A percentile compares a stretch with the other conserved stretches of the same genome.
phyloP scores from a whole-genome alignment of 805 yeast genomes.

The Brettanomyces anomalus region DNA sequence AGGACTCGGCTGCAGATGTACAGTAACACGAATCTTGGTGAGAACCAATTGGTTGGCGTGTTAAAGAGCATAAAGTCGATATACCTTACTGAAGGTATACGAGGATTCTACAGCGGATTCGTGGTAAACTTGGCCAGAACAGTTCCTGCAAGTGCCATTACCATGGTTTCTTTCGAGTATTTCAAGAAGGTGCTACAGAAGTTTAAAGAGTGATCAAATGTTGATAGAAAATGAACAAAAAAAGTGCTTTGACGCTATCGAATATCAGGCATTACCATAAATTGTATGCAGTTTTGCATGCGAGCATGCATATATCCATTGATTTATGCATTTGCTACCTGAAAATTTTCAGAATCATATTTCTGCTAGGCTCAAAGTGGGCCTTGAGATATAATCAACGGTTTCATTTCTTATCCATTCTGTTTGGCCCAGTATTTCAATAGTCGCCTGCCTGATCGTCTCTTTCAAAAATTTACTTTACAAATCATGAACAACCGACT shows the following conservation, averaged over 20 bases:
- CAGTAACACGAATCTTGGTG: slow-evolving; percentile 15
- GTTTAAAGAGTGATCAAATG: slow-evolving; percentile 2
- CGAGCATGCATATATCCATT: no score
- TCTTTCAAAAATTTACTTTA: no score
- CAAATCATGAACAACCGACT: no score
- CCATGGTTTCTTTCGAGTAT: slow-evolving; percentile 85
- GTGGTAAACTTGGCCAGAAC: slow-evolving; percentile 80
- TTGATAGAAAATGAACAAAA: no score
- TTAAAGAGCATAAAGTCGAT: slow-evolving; percentile 30
- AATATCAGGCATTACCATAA: no score
- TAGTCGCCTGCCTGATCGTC: no score
- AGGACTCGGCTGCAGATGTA: slow-evolving; percentile 81
- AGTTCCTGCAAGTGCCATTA: slow-evolving; percentile 93
- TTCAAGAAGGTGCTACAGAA: slow-evolving; percentile 44
- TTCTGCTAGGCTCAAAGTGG: neutral
- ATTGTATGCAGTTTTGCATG: no score
- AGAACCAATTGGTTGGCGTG: slow-evolving; percentile 16
- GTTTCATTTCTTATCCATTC: no score
- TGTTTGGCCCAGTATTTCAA: no score
- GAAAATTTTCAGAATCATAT: no score
- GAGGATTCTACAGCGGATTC: slow-evolving; percentile 87
- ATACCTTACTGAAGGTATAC: slow-evolving; percentile 58
- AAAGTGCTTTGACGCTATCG: no score
- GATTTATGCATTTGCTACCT: no score
- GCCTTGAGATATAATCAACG: neutral